Base-by-base conservation (phyloP, 192 early-diverging fungal genomes). In the Coemansia sp. region DNA sequence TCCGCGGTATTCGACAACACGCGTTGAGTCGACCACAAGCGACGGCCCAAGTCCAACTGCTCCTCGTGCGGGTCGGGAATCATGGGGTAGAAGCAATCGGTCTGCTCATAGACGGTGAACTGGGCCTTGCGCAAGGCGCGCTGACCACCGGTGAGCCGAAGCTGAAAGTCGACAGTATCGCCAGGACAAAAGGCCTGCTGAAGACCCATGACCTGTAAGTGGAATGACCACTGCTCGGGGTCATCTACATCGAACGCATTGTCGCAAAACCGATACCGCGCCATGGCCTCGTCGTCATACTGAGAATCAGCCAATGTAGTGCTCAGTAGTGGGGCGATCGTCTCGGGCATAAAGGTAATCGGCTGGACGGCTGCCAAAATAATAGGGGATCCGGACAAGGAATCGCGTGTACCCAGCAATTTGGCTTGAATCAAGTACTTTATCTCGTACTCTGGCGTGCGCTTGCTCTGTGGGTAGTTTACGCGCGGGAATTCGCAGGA, bases 61-160 rank as follows among this genome's bases (percentile, higher is more conserved):
- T 80, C 77, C 45, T 80, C 77, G 20, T 62, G 68, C 12, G 77
- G 77, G 3, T 62, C 66, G 5, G 77, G 77, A 7, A 80, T 43
- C 20, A 69, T 65, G 14, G 77, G 77, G 18, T 80, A 80, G 55
- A 80, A 80, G 69, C 77, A 80, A 53, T 80, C 77, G 1, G 77
- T 80, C 41, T 80, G 77, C 59, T 75, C 72, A 9, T 67, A 45
- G 0, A 75, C 60, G 16, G 61, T 41, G 18, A 59, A 71, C 45
- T 66, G 72, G 37, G 65, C 41, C 59, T 65, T 68, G 36, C 77
- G 77, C 25, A 80, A 11, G 11, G 68, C 31, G 20, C 69, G 60
- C 25, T 60, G 45, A 0, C 77, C 77, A 26, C 52, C 52, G 1
- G 69, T 66, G 1, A 80, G 18, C 1, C 73, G 68, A 5, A 80